Evolutionary conservation across 805 yeast species (phyloP).

Genomic region (Barnettozyma sucrosica): DNA sequence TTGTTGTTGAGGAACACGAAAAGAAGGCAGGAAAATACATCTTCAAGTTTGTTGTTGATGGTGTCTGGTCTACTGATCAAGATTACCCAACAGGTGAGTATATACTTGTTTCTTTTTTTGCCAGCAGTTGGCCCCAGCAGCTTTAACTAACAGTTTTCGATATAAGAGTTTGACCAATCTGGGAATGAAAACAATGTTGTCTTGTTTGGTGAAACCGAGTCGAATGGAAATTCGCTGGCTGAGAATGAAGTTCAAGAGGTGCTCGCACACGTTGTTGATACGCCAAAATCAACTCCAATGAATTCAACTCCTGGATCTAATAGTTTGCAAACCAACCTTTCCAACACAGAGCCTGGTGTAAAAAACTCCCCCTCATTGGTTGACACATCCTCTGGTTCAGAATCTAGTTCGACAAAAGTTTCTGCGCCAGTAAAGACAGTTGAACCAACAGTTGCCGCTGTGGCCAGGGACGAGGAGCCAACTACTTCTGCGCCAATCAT

Average conservation of each 20-base stretch:
- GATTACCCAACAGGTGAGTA: constrained; percentile 20
- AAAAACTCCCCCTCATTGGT: not conserved
- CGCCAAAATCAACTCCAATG: not conserved
- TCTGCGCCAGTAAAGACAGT: not conserved
- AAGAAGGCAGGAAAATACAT: constrained; percentile 19
- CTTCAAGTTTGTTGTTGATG: constrained; percentile 24
- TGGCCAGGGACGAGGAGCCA: not conserved
- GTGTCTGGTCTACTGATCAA: constrained; percentile 18
- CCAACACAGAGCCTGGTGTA: not conserved
- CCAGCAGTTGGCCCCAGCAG: too few relatives aligned
- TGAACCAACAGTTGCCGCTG: not conserved
- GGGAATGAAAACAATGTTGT: constrained; percentile 36
- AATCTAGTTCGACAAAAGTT: not conserved
- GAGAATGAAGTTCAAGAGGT: not conserved
- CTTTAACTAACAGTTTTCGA: constrained; percentile 9
- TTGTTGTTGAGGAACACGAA: constrained; percentile 7
- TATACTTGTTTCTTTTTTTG: too few relatives aligned
- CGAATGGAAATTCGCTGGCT: constrained; percentile 6
- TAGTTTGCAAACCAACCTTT: not conserved
- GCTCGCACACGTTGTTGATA: not conserved
- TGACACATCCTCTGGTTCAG: not conserved
- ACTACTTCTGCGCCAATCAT: not conserved
- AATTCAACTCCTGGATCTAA: not conserved
- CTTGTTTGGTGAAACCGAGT: constrained; percentile 12
- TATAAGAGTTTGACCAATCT: constrained; percentile 28